Conservation (phyloP, 495 filamentous ascomycete species). For the Staphylotrichum longicolle region DNA sequence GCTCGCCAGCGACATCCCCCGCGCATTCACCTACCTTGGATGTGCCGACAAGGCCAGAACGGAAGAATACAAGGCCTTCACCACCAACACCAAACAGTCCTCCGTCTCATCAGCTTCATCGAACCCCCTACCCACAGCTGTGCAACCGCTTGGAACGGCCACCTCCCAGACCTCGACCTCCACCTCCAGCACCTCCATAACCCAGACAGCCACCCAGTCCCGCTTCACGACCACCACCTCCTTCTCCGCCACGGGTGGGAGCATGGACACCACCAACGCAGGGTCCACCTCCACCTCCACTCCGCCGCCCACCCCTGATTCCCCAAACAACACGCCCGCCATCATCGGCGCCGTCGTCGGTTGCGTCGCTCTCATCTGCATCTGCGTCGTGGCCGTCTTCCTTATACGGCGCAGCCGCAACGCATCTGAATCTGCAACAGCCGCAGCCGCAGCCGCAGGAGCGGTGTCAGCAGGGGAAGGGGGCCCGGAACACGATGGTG, state of each 20-base stretch:
- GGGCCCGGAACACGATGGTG: neutral
- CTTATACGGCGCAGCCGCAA: slow-evolving; percentile 1
- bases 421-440: neutral
- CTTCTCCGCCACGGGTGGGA: neutral
- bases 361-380: slow-evolving; percentile 10
- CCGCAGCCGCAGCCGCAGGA: neutral
- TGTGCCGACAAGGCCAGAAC: slow-evolving; percentile 18
- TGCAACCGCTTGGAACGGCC: neutral
- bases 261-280: neutral
- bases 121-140: neutral
- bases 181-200: neutral
- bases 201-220: neutral
- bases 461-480: neutral
- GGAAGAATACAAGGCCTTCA: slow-evolving; percentile 18
- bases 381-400: neutral
- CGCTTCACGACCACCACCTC: neutral
- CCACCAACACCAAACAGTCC: slow-evolving; percentile 1
- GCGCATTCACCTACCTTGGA: slow-evolving; percentile 22
- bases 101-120: neutral
- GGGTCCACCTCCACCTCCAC: neutral
- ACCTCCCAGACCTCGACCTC: neutral
- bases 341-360: slow-evolving; percentile 13
- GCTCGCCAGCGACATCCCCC: slow-evolving; percentile 15
- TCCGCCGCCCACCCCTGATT: neutral
- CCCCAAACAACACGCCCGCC: slow-evolving; percentile 8